Percentiles rank a stretch among this genome's conserved stretches.
phyloP scores from a whole-genome alignment of 805 yeast genomes.

The Saccharomyces paradoxus region DNA sequence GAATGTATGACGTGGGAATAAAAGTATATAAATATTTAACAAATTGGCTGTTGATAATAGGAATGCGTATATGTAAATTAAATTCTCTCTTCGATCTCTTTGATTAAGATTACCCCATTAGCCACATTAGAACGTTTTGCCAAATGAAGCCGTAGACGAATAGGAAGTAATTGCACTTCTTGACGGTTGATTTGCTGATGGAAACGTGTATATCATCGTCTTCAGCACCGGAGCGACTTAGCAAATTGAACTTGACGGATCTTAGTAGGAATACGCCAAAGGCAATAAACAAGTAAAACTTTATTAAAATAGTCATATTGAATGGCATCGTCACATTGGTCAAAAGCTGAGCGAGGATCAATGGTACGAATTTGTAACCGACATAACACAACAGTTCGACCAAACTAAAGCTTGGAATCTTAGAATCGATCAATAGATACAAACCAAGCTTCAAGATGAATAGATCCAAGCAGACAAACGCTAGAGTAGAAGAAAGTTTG shows the following conservation, averaged over 20 bases:
- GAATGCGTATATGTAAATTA: neutral
- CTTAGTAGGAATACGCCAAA: constrained; percentile 62
- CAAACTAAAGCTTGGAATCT: constrained; percentile 36
- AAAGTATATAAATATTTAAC: neutral
- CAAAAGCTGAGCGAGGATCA: constrained; percentile 41
- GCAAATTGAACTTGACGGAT: constrained; percentile 36
- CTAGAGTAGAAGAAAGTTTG: constrained; percentile 77
- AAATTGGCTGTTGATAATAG: neutral
- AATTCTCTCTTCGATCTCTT: neutral
- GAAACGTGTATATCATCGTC: constrained; percentile 38
- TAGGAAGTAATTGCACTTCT: constrained; percentile 77
- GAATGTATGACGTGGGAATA: neutral
- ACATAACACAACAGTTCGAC: constrained; percentile 84
- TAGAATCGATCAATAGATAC: constrained; percentile 47
- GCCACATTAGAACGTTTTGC: constrained; percentile 69
- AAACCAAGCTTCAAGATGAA: constrained; percentile 70
- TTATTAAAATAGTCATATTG: constrained; percentile 37
- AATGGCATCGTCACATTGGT: constrained; percentile 42
- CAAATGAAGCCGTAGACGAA: constrained; percentile 76
- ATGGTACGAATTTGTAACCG: constrained; percentile 89
- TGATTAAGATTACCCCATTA: constrained; percentile 37
- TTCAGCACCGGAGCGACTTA: constrained; percentile 36
- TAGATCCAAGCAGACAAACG: constrained; percentile 72
- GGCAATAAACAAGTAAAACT: constrained; percentile 44
- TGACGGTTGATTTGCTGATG: constrained; percentile 53